Conservation (phyloP, 2,329 filamentous ascomycete species). For the Xylariaceae sp. region DNA sequence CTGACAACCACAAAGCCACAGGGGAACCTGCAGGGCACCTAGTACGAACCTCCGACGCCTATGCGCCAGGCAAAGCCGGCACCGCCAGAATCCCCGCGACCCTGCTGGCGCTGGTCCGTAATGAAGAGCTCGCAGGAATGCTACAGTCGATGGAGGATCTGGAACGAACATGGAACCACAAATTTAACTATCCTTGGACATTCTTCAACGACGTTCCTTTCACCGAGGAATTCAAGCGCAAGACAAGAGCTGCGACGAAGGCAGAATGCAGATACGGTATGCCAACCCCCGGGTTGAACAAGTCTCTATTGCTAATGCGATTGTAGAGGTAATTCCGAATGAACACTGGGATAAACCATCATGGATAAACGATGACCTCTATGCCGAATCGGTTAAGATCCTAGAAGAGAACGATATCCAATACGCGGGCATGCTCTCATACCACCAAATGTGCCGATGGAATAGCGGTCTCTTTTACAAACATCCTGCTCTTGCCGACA, state of each 20-base stretch:
- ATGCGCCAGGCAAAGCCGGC: conserved; percentile 75
- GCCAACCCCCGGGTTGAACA: conserved; percentile 5
- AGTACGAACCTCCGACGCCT: conserved; percentile 75
- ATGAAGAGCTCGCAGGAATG: conserved; percentile 85
- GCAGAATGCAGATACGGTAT: conserved; percentile 85
- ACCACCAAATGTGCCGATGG: conserved; percentile 99
- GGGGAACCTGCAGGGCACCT: conserved; percentile 82
- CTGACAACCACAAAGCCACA: conserved; percentile 63
- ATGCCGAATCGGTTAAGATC: conserved; percentile 80
- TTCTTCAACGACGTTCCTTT: conserved; percentile 98
- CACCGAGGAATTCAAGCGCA: conserved; percentile 87
- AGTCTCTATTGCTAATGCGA: conserved; percentile 35
- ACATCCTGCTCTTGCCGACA: conserved; percentile 82
- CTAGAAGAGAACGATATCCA: conserved; percentile 86
- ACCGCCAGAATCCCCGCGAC: conserved; percentile 92
- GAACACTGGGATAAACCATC: conserved; percentile 92
- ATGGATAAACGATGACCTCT: conserved; percentile 91
- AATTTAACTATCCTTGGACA: conserved; percentile 99
- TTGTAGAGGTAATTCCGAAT: conserved; percentile 80
- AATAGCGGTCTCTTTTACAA: conserved; percentile 98
- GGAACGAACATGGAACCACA: conserved; percentile 94
- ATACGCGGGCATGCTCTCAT: conserved; percentile 86
- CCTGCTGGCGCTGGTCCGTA: conserved; percentile 87
- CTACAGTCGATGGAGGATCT: conserved; percentile 88
- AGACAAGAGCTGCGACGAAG: conserved; percentile 81